Evolutionary conservation across 2,329 filamentous ascomycete genomes (phyloP), one percentile per base, ranked within the genome.

Genomic region (Aspergillus intermedius): DNA sequence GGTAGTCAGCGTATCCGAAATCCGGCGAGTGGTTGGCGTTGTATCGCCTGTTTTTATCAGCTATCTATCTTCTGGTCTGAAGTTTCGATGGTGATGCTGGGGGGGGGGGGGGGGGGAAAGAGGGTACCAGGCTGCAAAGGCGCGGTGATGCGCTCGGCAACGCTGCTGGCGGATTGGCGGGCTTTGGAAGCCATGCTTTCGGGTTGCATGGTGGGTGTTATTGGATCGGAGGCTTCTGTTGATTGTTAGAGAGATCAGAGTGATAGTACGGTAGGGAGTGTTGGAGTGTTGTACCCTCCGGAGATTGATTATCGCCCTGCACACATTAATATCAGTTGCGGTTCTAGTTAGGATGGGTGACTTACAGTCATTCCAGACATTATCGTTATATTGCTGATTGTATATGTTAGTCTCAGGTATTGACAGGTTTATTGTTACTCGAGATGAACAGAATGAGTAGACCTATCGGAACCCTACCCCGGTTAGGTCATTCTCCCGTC

Each of bases 81-180:
- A 32, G 15, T 42, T 8, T 21, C 4, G 28, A n/a, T 35, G 10
- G n/a, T 13, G 17, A n/a, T 35, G 10, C 21, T 13, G 17, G 15
- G 35, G 28, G 15, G 22, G n/a, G n/a, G n/a, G n/a, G n/a, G n/a
- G n/a, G n/a, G n/a, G n/a, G n/a, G n/a, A n/a, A n/a, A n/a, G 23
- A 17, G 42, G 15, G 13, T 42, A 62, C 60, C 60, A 21, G 57
- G 58, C 50, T 62, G 53, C 30, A 60, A 50, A 3, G 45, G 30
- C 5, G 47, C 44, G 12, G 51, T 46, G 6, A 62, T 51, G 19
- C 43, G 51, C 42, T 61, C 56, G 13, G 52, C 52, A 10, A 42
- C 41, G 4, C 44, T 45, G 22, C 59, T 60, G 7, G 54, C 60
- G 3, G 60, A 58, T 46, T 60, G 48, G 4, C 48, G 35, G 9